Evolutionary conservation across 805 yeast species (phyloP).

Genomic region (Phaffomyces thermotolerans): DNA sequence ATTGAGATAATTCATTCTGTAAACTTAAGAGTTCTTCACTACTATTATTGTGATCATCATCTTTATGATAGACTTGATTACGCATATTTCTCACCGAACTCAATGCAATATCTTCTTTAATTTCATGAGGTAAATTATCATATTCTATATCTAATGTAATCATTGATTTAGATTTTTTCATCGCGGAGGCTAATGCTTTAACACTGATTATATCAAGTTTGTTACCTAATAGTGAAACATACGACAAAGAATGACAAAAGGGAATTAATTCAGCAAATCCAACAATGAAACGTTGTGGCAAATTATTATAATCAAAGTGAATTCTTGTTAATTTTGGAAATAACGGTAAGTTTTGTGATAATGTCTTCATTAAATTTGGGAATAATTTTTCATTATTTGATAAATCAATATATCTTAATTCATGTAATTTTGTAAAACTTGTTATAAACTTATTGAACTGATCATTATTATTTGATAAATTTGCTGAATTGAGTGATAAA

Average conservation of each 20-base stretch:
- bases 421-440: conserved; percentile 44
- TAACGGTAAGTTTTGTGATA: conserved; percentile 62
- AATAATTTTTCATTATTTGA: conserved; percentile 70
- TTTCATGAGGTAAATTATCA: conserved; percentile 45
- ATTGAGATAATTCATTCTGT: conserved; percentile 37
- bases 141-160: conserved; percentile 63
- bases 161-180: conserved; percentile 53
- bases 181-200: conserved; percentile 59
- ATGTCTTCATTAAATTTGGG: conserved; percentile 44
- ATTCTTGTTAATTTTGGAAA: conserved; percentile 57
- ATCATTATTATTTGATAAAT: conserved; percentile 32
- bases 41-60: neutral
- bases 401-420: conserved; percentile 65
- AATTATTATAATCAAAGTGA: conserved; percentile 62
- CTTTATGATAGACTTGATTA: conserved; percentile 31
- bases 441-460: conserved; percentile 35
- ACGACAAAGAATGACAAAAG: conserved; percentile 54
- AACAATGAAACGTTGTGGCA: conserved; percentile 48
- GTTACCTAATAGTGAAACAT: conserved; percentile 67
- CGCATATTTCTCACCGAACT: conserved; percentile 82
- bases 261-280: conserved; percentile 69
- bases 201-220: conserved; percentile 51
- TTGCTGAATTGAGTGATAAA: conserved; percentile 62
- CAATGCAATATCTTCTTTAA: conserved; percentile 62
- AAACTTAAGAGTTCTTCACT: conserved; percentile 42